Conservation (phyloP, 176 grass and related monocot genomes). For the Stipa capillata region DNA sequence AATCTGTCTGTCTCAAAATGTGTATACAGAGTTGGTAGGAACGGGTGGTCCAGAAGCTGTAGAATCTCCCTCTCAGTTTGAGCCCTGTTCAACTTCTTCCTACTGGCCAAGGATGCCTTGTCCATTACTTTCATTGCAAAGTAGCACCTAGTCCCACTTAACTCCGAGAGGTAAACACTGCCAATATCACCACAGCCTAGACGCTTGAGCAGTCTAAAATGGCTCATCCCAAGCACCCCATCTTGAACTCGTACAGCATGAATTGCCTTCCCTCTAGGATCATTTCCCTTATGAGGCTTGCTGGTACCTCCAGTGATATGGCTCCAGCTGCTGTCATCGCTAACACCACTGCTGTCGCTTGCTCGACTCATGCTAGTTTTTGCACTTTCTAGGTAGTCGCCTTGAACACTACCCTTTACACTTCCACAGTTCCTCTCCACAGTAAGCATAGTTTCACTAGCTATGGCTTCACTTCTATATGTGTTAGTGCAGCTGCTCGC, state of each 20-base stretch:
- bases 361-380: constrained; percentile 92
- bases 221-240: constrained; percentile 79
- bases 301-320: constrained; percentile 66
- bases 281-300: constrained; percentile 97
- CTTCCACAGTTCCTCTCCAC: constrained; percentile 43
- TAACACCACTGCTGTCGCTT: constrained; percentile 84
- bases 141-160: constrained; percentile 84
- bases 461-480: constrained; percentile 50
- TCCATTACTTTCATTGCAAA: constrained; percentile 99
- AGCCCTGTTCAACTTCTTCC: constrained; percentile 87
- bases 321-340: constrained; percentile 92
- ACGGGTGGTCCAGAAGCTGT: constrained; percentile 83
- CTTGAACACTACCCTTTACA: constrained; percentile 49
- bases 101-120: constrained; percentile 76
- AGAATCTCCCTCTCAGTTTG: constrained; percentile 91
- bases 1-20: constrained; percentile 92
- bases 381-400: constrained; percentile 62
- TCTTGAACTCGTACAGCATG: constrained; percentile 73
- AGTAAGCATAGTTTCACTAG: constrained; percentile 31
- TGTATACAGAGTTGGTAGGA: constrained; percentile 81
- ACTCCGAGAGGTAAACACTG: constrained; percentile 90
- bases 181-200: constrained; percentile 94
- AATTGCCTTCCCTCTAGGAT: constrained; percentile 85
- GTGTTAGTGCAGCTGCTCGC: constrained; percentile 39
- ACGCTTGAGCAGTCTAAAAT: constrained; percentile 84